Conservation (phyloP, 1,139 yeast genomes). For the Scheffersomyces parashehatae region DNA sequence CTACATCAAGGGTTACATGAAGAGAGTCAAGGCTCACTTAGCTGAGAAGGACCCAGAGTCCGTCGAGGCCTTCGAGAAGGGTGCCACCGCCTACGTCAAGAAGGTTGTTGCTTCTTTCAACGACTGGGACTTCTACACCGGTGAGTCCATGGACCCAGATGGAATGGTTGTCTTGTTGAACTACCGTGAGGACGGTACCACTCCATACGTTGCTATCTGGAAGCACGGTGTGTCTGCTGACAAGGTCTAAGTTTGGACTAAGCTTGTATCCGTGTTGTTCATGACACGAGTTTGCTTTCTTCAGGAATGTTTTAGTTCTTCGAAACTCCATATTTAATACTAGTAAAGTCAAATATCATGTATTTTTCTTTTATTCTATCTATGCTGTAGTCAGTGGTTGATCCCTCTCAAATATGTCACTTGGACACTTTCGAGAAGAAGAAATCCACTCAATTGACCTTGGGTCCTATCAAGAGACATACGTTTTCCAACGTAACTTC, state of each 20-base stretch:
- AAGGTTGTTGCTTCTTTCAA: constrained; percentile 92
- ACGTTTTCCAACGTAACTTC: constrained; percentile 71
- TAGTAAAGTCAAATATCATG: neutral
- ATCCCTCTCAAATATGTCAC: too few species aligned
- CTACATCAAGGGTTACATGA: constrained; percentile 99
- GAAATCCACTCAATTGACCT: too few species aligned
- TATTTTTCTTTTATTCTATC: neutral
- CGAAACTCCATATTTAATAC: constrained; percentile 2
- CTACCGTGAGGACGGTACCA: constrained; percentile 99
- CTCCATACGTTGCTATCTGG: constrained; percentile 98
- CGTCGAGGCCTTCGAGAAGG: constrained; percentile 89
- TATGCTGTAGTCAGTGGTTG: too few species aligned
- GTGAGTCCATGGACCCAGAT: constrained; percentile 99
- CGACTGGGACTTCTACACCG: constrained; percentile 99
- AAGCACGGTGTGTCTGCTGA: constrained; percentile 92
- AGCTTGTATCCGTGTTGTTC: neutral
- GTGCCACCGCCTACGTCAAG: constrained; percentile 94
- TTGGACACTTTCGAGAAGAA: too few species aligned
- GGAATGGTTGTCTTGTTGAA: constrained; percentile 96
- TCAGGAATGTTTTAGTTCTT: constrained; percentile 5
- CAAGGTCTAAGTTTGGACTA: constrained; percentile 66
- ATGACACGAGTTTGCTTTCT: neutral
- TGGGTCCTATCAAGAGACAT: constrained; percentile 37
- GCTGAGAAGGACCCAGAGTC: constrained; percentile 86
- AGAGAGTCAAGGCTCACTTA: constrained; percentile 85